phyloP scores from a whole-genome alignment of 345 rosid genomes.

The Capsella bursapastoris region DNA sequence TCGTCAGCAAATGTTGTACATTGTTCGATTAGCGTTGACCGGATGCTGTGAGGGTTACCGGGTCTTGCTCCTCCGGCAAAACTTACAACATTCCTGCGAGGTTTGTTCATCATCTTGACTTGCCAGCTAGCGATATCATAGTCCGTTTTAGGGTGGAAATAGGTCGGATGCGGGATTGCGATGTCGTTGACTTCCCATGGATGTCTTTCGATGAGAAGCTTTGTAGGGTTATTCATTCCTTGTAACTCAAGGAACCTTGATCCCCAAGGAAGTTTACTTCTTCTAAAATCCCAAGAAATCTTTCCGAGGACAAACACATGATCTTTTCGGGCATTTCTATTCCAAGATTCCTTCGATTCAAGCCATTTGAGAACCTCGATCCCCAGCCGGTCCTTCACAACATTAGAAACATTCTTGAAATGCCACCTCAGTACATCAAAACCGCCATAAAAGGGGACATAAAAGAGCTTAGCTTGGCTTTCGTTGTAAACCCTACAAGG shows the following conservation, averaged over 20 bases:
- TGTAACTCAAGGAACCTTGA: conserved; percentile 60
- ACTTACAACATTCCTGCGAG: conserved; percentile 53
- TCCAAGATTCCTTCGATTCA: conserved; percentile 56
- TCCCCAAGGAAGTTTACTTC: conserved; percentile 64
- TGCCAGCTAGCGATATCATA: conserved; percentile 66
- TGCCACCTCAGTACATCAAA: conserved; percentile 80
- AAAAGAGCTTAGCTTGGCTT: conserved; percentile 66
- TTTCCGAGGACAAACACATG: conserved; percentile 79
- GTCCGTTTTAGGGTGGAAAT: conserved; percentile 71
- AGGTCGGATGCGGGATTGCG: conserved; percentile 81
- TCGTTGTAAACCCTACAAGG: conserved; percentile 72
- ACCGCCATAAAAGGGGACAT: conserved; percentile 76
- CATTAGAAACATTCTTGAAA: conserved; percentile 66
- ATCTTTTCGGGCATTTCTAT: conserved; percentile 60
- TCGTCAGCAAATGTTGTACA: conserved; percentile 46
- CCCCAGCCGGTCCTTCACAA: conserved; percentile 59
- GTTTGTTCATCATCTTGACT: conserved; percentile 46
- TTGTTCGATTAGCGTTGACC: conserved; percentile 61
- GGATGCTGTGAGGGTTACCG: conserved; percentile 55
- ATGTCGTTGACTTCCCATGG: conserved; percentile 79
- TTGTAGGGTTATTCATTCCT: conserved; percentile 73
- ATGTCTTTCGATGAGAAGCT: conserved; percentile 74
- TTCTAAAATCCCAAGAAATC: conserved; percentile 89
- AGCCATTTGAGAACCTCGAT: conserved; percentile 72
- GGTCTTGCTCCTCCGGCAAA: conserved; percentile 80